Evolutionary conservation across 495 filamentous ascomycete species (phyloP).

Genomic region (Penicillium riverlandense): DNA sequence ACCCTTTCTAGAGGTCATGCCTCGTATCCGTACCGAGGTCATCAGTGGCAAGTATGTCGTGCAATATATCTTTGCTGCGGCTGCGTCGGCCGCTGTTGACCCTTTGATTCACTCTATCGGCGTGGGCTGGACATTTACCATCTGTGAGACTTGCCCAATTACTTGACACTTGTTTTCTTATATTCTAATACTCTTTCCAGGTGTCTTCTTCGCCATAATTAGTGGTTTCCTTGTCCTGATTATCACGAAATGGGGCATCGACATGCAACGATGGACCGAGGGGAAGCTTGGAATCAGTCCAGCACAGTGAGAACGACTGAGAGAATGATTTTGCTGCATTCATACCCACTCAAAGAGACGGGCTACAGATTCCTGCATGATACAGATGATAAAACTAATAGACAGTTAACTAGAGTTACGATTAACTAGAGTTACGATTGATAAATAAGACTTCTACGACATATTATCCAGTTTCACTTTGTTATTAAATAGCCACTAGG

Average conservation of each 20-base stretch:
- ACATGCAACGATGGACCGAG: conserved; percentile 38
- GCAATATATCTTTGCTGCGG: conserved; percentile 62
- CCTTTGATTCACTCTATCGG: conserved; percentile 60
- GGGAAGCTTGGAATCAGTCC: conserved; percentile 16
- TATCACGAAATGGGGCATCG: conserved; percentile 32
- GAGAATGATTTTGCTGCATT: background rate
- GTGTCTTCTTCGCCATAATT: conserved; percentile 26
- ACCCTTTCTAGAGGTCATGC: conserved; percentile 26
- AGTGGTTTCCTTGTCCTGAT: conserved; percentile 25
- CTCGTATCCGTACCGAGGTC: conserved; percentile 52
- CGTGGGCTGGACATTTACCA: conserved; percentile 52
- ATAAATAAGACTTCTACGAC: too few relatives aligned
- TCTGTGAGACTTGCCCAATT: conserved; percentile 23
- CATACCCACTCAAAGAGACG: background rate
- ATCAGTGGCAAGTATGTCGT: conserved; percentile 68
- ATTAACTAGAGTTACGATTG: too few relatives aligned
- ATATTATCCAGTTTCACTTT: too few relatives aligned
- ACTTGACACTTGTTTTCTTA: background rate
- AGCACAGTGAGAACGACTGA: conserved; percentile 4
- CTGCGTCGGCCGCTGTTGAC: conserved; percentile 55
- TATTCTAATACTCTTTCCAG: conserved; percentile 11
- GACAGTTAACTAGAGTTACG: too few relatives aligned
- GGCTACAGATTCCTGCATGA: background rate
- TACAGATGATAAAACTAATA: background rate
- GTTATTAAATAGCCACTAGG: too few relatives aligned